Evolutionary conservation across 352 stramenopile genomes (phyloP).

Genomic region (Peronospora belbahrii): DNA sequence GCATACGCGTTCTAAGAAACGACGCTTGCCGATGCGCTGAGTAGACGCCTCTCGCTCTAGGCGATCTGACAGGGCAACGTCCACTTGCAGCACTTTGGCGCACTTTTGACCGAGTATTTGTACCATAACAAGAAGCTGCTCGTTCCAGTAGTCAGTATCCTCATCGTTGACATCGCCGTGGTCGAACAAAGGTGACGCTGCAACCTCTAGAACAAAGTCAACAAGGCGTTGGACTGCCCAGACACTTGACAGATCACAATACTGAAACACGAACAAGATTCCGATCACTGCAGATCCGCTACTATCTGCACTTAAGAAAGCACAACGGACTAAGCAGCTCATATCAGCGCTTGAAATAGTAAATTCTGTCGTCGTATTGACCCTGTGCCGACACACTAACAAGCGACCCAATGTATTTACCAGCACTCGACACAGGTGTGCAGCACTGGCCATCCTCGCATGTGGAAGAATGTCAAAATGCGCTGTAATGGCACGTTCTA

Average conservation of each 20-base stretch:
- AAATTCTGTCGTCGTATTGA: constrained; percentile 15
- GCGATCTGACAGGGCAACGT: constrained; percentile 24
- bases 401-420: constrained; percentile 25
- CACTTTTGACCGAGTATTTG: constrained; percentile 31
- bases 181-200: constrained; percentile 6
- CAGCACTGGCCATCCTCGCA: neutral
- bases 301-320: neutral
- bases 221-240: constrained; percentile 28
- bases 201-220: constrained; percentile 23
- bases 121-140: constrained; percentile 12
- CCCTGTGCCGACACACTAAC: constrained; percentile 16
- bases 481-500: constrained; percentile 39
- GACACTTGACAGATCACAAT: constrained; percentile 28
- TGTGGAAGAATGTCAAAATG: constrained; percentile 45
- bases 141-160: constrained; percentile 4
- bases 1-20: constrained; percentile 6
- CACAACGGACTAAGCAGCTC: constrained; percentile 23
- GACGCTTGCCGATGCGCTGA: constrained; percentile 1
- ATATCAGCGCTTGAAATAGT: constrained; percentile 19
- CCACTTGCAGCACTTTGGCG: constrained; percentile 17
- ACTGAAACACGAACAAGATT: constrained; percentile 19
- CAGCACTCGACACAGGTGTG: constrained; percentile 15
- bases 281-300: constrained; percentile 6
- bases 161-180: neutral
- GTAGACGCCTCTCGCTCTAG: constrained; percentile 10